A percentile compares a stretch with the other conserved stretches of the same genome.
These are phyloP conservation scores for Phaeophleospora eucalypticola DNA, from an alignment of 2,329 filamentous ascomycete genomes.

Conservation along the genomic window DNA sequence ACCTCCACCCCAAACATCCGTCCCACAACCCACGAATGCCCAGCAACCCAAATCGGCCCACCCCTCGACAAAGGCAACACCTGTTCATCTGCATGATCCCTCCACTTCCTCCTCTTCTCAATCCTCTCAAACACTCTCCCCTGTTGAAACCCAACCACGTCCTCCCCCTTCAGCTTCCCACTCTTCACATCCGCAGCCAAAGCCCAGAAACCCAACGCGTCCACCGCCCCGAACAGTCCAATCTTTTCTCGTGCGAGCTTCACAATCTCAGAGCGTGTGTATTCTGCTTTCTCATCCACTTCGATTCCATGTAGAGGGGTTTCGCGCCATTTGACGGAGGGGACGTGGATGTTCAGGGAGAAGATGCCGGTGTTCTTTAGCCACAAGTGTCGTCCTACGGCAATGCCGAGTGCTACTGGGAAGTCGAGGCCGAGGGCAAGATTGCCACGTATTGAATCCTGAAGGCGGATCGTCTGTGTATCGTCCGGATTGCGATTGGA, in stretches of 20 bases:
- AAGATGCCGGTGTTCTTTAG: slow-evolving; percentile 32
- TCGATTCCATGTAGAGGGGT: slow-evolving; percentile 31
- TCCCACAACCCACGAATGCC: slow-evolving; percentile 33
- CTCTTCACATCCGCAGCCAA: slow-evolving; percentile 31
- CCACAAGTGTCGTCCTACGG: slow-evolving; percentile 31
- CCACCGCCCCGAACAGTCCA: slow-evolving; percentile 22
- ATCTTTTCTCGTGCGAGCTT: slow-evolving; percentile 19
- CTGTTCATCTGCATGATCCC: slow-evolving; percentile 20
- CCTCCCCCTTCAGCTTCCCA: slow-evolving; percentile 28
- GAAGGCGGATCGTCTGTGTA: slow-evolving; percentile 33
- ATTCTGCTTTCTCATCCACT: slow-evolving; percentile 29
- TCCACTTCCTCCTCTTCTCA: slow-evolving; percentile 25
- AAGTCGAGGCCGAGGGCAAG: slow-evolving; percentile 37
- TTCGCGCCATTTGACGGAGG: slow-evolving; percentile 26
- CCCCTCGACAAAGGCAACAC: slow-evolving; percentile 36
- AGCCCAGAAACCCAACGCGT: slow-evolving; percentile 33
- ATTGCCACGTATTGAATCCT: slow-evolving; percentile 34
- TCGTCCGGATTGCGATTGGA: slow-evolving; percentile 28
- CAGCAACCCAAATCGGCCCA: slow-evolving; percentile 31
- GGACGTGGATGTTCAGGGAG: slow-evolving; percentile 34
- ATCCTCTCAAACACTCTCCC: slow-evolving; percentile 24
- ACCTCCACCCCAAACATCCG: slow-evolving; percentile 33
- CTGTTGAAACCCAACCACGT: slow-evolving; percentile 32
- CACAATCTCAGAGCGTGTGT: slow-evolving; percentile 29
- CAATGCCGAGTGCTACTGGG: slow-evolving; percentile 33